phyloP scores from a whole-genome alignment of 2,329 filamentous ascomycete species.

The Dothideomycetidae sp. region DNA sequence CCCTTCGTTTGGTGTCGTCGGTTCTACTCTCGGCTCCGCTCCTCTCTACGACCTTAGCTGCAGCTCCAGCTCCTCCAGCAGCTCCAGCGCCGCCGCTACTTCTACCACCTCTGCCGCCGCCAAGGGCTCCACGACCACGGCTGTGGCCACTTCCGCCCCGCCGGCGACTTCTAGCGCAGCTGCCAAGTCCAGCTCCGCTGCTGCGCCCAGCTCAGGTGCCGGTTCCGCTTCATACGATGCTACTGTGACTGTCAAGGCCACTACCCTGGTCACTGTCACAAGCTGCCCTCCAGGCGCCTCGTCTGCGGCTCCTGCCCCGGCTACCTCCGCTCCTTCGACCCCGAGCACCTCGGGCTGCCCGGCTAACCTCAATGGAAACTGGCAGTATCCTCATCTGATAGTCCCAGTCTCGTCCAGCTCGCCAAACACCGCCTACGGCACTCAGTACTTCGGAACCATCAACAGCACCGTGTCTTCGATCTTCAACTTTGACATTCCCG shows the following conservation, averaged over 20 bases:
- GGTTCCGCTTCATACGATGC: conserved; percentile 4
- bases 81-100: conserved; percentile 32
- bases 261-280: conserved; percentile 4
- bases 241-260: not conserved
- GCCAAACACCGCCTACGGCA: conserved; percentile 27
- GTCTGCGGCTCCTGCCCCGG: not conserved
- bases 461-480: conserved; percentile 26
- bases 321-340: conserved; percentile 2
- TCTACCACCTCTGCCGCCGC: conserved; percentile 11
- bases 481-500: conserved; percentile 35
- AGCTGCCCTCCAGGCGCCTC: conserved; percentile 8
- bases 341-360: conserved; percentile 16
- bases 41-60: conserved; percentile 24
- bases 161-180: conserved; percentile 4
- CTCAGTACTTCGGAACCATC: conserved; percentile 27
- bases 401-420: conserved; percentile 23
- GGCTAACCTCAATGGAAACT: conserved; percentile 21
- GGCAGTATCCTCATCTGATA: conserved; percentile 25
- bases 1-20: conserved; percentile 59
- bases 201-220: conserved; percentile 9
- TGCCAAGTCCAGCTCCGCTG: conserved; percentile 3
- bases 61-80: conserved; percentile 26
- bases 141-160: conserved; percentile 5
- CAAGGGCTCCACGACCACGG: conserved; percentile 9
- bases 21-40: conserved; percentile 36